A percentile compares a stretch with the other conserved stretches of the same genome.
Conservation (phyloP, 1,284 basidiomycete genomes). For the Heliocybe sulcata region DNA sequence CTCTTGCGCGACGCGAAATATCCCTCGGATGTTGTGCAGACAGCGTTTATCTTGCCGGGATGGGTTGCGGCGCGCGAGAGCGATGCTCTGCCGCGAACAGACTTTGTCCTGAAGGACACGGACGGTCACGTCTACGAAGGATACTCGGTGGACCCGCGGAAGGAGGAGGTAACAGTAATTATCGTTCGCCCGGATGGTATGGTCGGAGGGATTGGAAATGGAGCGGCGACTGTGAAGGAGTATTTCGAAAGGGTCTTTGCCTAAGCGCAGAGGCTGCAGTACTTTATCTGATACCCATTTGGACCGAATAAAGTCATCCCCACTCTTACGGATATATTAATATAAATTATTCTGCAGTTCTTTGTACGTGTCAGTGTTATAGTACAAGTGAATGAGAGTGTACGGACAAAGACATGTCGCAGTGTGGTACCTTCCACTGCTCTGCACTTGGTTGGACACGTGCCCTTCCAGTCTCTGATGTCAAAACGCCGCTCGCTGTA, state of each 20-base stretch:
- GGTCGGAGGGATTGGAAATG: neutral
- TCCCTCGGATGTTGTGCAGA: neutral
- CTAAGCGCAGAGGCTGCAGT: neutral
- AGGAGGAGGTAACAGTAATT: neutral
- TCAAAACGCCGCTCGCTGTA: too few relatives aligned
- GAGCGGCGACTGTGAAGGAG: neutral
- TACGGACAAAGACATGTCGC: too few relatives aligned
- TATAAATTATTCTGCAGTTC: too few relatives aligned
- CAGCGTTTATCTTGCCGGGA: neutral
- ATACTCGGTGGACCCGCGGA: neutral
- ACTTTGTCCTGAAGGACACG: neutral
- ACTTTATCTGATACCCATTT: neutral
- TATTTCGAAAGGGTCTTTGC: slow-evolving; percentile 1
- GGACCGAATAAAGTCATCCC: neutral
- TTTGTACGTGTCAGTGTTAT: too few relatives aligned
- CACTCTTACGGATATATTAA: neutral
- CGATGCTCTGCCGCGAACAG: neutral
- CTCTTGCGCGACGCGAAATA: neutral
- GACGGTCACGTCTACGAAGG: neutral
- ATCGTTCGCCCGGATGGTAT: slow-evolving; percentile 7
- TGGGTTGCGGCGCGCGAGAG: neutral
- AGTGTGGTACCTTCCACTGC: too few relatives aligned
- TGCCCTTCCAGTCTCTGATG: too few relatives aligned
- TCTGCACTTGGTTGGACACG: neutral
- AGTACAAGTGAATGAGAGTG: too few relatives aligned